phyloP scores from a whole-genome alignment of 2,329 filamentous ascomycete genomes.

The Aspergillus hiratsukae region DNA sequence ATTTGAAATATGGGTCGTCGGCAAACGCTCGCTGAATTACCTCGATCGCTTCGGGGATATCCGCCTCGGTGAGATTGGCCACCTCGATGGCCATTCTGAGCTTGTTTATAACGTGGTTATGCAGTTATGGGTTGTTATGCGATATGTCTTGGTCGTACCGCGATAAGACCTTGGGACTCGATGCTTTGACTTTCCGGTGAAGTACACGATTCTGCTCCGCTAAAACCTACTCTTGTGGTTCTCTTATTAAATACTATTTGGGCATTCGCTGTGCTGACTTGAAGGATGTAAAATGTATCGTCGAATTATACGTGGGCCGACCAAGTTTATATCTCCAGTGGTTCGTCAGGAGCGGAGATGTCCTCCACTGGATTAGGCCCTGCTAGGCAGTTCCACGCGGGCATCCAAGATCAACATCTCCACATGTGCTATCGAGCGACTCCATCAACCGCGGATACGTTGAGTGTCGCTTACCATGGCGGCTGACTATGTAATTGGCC shows the following conservation, averaged over 20 bases:
- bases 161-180: neutral
- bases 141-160: neutral
- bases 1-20: conserved; percentile 63
- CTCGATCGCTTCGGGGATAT: conserved; percentile 60
- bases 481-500: neutral
- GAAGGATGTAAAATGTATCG: neutral
- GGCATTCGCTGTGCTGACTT: neutral
- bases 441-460: neutral
- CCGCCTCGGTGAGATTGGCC: conserved; percentile 51
- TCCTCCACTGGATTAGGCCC: neutral
- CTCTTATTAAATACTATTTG: neutral
- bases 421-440: neutral
- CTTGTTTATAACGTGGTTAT: neutral
- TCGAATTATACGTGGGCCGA: neutral
- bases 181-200: neutral
- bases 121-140: neutral
- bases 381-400: neutral
- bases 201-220: neutral
- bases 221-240: neutral
- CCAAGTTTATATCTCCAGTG: neutral
- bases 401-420: neutral
- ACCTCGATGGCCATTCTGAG: conserved; percentile 53
- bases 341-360: neutral
- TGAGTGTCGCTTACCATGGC: neutral
- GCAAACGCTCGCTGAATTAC: conserved; percentile 64